These are phyloP conservation scores for Aspergillus puulaauensis DNA, from an alignment of 2,329 filamentous ascomycete species.

Conservation along the genomic window DNA sequence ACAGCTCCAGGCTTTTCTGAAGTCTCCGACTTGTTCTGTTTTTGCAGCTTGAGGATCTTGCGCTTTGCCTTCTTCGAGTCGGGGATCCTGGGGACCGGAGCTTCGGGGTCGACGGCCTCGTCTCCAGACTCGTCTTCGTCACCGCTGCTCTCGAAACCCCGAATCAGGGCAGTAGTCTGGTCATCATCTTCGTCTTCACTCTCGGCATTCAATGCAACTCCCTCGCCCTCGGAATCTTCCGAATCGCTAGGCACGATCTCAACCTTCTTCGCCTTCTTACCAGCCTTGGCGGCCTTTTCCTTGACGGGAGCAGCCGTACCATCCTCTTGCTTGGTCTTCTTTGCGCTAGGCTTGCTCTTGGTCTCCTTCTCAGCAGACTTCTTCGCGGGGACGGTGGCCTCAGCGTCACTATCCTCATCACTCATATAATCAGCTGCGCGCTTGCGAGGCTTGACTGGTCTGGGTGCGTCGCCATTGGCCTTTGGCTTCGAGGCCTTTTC, in stretches of 20 bases:
- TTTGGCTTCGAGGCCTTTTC: conserved; percentile 29
- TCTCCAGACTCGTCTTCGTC: conserved; percentile 52
- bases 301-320: conserved; percentile 31
- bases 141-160: conserved; percentile 56
- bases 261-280: conserved; percentile 47
- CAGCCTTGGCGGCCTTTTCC: conserved; percentile 34
- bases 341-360: conserved; percentile 43
- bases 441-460: conserved; percentile 46
- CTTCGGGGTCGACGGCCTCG: conserved; percentile 46
- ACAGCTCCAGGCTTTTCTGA: conserved; percentile 67
- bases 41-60: conserved; percentile 52
- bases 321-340: conserved; percentile 46
- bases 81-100: conserved; percentile 44
- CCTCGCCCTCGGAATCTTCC: conserved; percentile 19
- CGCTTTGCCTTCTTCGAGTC: conserved; percentile 49
- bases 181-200: conserved; percentile 46
- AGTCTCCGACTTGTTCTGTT: conserved; percentile 42
- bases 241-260: conserved; percentile 37
- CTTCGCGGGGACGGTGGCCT: conserved; percentile 21
- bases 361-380: conserved; percentile 21
- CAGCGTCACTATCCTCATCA: conserved; percentile 38
- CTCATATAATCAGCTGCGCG: conserved; percentile 50
- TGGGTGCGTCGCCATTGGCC: conserved; percentile 33
- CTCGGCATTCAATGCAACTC: conserved; percentile 15
- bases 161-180: conserved; percentile 54